These are phyloP conservation scores for Penicillium macrosclerotiorum DNA, from an alignment of 495 filamentous ascomycete genomes.

Conservation along the genomic window DNA sequence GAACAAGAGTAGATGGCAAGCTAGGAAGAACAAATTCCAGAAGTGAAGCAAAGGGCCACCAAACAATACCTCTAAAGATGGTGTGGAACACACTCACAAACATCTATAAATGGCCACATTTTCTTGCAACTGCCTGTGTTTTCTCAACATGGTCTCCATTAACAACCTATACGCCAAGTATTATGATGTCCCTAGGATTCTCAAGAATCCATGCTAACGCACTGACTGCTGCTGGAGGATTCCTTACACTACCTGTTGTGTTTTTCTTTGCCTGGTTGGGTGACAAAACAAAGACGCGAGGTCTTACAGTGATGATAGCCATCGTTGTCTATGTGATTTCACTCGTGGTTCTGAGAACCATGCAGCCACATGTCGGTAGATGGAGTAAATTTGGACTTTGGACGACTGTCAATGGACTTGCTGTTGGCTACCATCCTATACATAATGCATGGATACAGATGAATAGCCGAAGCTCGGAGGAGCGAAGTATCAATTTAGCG, in stretches of 20 bases:
- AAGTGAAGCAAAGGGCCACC: background rate
- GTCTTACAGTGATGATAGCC: conserved; percentile 23
- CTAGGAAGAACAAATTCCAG: background rate
- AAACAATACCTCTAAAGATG: conserved; percentile 3
- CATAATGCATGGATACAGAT: conserved; percentile 38
- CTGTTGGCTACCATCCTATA: conserved; percentile 35
- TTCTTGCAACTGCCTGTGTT: conserved; percentile 33
- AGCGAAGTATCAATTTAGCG: conserved; percentile 32
- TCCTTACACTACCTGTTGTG: conserved; percentile 30
- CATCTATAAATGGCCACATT: conserved; percentile 33
- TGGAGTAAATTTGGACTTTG: conserved; percentile 31
- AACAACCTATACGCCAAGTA: conserved; percentile 37
- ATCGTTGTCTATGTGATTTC: conserved; percentile 21
- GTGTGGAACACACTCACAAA: conserved; percentile 22
- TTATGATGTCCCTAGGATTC: conserved; percentile 37
- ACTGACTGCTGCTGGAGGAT: conserved; percentile 32
- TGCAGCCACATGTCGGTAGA: conserved; percentile 12
- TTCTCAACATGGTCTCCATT: conserved; percentile 38
- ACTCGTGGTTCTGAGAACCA: conserved; percentile 13
- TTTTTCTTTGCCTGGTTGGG: conserved; percentile 31
- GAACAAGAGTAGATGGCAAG: background rate
- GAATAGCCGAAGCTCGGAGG: conserved; percentile 21
- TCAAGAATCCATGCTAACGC: conserved; percentile 29
- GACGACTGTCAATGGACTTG: conserved; percentile 29
- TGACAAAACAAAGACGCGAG: conserved; percentile 19